Percentiles rank a stretch among this genome's conserved stretches.
These are phyloP conservation scores for Apiotrichum laibachii DNA, from an alignment of 1,284 basidiomycete species.

Conservation along the genomic window DNA sequence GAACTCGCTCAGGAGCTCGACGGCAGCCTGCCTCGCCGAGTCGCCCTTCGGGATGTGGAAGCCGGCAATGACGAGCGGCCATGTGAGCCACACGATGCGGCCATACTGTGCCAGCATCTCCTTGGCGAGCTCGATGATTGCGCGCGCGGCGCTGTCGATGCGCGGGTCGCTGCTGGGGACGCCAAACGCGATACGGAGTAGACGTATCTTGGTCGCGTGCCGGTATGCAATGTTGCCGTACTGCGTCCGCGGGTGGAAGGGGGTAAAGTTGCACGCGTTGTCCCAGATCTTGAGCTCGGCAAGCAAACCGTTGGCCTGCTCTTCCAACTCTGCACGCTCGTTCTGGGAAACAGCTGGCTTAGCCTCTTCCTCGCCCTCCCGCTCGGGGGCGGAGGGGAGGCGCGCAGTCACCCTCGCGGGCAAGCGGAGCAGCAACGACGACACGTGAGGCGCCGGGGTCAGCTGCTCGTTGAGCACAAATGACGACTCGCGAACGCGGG, in stretches of 20 bases:
- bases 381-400: conserved; percentile 9
- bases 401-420: conserved; percentile 21
- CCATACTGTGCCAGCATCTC: conserved; percentile 43
- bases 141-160: conserved; percentile 32
- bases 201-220: conserved; percentile 41
- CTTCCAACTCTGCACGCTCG: conserved; percentile 27
- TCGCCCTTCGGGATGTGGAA: conserved; percentile 41
- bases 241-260: conserved; percentile 41
- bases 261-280: conserved; percentile 40
- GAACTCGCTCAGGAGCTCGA: conserved; percentile 42
- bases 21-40: conserved; percentile 32
- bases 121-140: conserved; percentile 44
- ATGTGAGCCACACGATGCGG: conserved; percentile 45
- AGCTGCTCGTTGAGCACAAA: conserved; percentile 23
- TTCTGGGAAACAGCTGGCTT: conserved; percentile 6
- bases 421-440: conserved; percentile 17
- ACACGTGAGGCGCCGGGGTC: conserved; percentile 15
- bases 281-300: conserved; percentile 45
- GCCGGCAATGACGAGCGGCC: conserved; percentile 46
- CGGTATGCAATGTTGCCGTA: conserved; percentile 46
- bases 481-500: conserved; percentile 23
- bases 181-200: conserved; percentile 41
- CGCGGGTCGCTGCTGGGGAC: conserved; percentile 35
- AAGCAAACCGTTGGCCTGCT: conserved; percentile 35
- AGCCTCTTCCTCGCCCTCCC: neutral